Evolutionary conservation across 1,284 basidiomycete species (phyloP).

Genomic region (Neolentinus lepideus): DNA sequence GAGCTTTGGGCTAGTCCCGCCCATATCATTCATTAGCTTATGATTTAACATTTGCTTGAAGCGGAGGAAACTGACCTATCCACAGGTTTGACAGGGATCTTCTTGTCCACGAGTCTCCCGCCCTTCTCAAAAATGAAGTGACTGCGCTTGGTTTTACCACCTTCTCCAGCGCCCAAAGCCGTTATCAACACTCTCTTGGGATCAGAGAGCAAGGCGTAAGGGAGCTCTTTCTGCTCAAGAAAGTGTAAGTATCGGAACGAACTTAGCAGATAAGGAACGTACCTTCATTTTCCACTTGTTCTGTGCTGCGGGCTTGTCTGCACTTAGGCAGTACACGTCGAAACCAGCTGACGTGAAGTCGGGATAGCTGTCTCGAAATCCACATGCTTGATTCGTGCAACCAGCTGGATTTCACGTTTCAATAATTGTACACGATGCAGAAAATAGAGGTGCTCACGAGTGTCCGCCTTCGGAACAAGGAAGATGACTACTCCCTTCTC

Average conservation of each 20-base stretch:
- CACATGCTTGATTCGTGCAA: constrained; percentile 86
- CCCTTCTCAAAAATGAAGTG: constrained; percentile 90
- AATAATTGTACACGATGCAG: neutral
- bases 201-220: constrained; percentile 84
- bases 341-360: constrained; percentile 69
- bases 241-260: neutral
- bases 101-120: constrained; percentile 78
- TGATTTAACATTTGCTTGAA: neutral
- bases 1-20: constrained; percentile 22
- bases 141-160: constrained; percentile 79
- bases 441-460: constrained; percentile 42
- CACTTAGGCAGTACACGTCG: constrained; percentile 81
- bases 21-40: no score
- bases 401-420: constrained; percentile 45
- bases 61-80: constrained; percentile 50
- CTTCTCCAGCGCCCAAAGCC: constrained; percentile 75
- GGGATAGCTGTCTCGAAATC: constrained; percentile 76
- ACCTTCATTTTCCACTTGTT: constrained; percentile 82
- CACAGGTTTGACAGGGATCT: constrained; percentile 75
- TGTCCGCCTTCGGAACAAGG: constrained; percentile 81
- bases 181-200: constrained; percentile 75
- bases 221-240: constrained; percentile 61
- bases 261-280: neutral
- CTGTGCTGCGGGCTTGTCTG: constrained; percentile 75
- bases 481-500: constrained; percentile 81